Conservation (phyloP, 495 filamentous ascomycete species). For the Elaphomyces granulatus region DNA sequence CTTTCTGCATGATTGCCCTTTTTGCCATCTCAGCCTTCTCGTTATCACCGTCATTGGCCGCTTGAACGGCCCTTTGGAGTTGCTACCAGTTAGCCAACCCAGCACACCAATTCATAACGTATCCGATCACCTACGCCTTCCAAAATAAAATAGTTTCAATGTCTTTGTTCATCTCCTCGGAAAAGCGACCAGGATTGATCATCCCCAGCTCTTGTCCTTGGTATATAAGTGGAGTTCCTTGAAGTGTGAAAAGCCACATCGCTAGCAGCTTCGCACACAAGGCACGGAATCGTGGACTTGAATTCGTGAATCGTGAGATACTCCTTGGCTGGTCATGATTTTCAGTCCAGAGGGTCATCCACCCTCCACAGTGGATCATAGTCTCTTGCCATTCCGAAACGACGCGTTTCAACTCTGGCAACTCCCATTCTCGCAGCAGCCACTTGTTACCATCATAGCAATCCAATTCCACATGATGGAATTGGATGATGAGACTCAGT, state of each 20-base stretch:
- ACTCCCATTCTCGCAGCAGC: slow-evolving; percentile 24
- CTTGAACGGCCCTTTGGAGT: slow-evolving; percentile 39
- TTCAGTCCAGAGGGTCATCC: slow-evolving; percentile 47
- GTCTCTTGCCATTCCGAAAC: slow-evolving; percentile 25
- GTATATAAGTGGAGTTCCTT: slow-evolving; percentile 47
- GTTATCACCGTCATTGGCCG: slow-evolving; percentile 28
- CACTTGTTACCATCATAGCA: slow-evolving; percentile 26
- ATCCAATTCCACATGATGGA: slow-evolving; percentile 41
- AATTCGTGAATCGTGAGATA: slow-evolving; percentile 37
- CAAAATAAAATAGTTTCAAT: slow-evolving; percentile 43
- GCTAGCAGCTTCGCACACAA: slow-evolving; percentile 39
- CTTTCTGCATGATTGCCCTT: slow-evolving; percentile 15
- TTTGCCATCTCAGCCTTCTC: slow-evolving; percentile 17
- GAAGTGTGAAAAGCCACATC: slow-evolving; percentile 35
- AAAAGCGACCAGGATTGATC: slow-evolving; percentile 42
- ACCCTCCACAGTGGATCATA: slow-evolving; percentile 22
- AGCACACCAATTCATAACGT: slow-evolving; percentile 11
- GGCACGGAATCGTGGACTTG: slow-evolving; percentile 22
- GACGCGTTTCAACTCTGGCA: slow-evolving; percentile 33
- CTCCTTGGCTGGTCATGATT: slow-evolving; percentile 47
- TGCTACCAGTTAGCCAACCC: slow-evolving; percentile 25
- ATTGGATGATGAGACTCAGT: slow-evolving; percentile 48
- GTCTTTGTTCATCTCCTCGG: slow-evolving; percentile 43
- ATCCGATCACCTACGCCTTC: slow-evolving; percentile 17
- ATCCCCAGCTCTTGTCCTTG: slow-evolving; percentile 56